phyloP scores from a whole-genome alignment of 2,329 filamentous ascomycete species.

The Capronia americana region DNA sequence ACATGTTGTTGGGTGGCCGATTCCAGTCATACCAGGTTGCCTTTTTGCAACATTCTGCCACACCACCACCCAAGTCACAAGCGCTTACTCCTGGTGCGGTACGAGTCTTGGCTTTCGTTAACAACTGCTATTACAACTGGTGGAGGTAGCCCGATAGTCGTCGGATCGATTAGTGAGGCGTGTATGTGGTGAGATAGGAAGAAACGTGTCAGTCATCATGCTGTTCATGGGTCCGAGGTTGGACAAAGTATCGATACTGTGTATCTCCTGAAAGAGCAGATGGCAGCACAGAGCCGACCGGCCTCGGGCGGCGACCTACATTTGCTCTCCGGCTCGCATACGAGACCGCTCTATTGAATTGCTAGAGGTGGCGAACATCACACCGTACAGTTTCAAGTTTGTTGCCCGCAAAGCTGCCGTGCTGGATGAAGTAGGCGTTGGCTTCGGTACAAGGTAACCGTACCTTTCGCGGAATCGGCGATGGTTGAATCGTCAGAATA shows the following conservation, averaged over 20 bases:
- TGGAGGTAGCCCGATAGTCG: slow-evolving; percentile 3
- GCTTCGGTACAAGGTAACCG: background rate
- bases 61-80: slow-evolving; percentile 20
- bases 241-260: background rate
- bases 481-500: background rate
- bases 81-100: slow-evolving; percentile 21
- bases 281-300: background rate
- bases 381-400: slow-evolving; percentile 3
- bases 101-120: slow-evolving; percentile 11
- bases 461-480: slow-evolving; percentile 10
- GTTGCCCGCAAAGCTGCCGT: background rate
- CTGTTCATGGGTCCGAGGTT: background rate
- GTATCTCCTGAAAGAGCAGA: slow-evolving; percentile 2
- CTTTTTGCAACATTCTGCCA: slow-evolving; percentile 9
- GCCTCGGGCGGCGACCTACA: background rate
- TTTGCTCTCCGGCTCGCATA: background rate
- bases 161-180: slow-evolving; percentile 12
- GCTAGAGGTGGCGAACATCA: slow-evolving; percentile 5
- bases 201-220: background rate
- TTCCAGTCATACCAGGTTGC: background rate
- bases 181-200: background rate
- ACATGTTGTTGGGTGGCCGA: background rate
- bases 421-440: background rate
- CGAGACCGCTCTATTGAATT: background rate
- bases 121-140: slow-evolving; percentile 11